Conservation (phyloP, 1,284 basidiomycete species). For the Ustilago bromivora region DNA sequence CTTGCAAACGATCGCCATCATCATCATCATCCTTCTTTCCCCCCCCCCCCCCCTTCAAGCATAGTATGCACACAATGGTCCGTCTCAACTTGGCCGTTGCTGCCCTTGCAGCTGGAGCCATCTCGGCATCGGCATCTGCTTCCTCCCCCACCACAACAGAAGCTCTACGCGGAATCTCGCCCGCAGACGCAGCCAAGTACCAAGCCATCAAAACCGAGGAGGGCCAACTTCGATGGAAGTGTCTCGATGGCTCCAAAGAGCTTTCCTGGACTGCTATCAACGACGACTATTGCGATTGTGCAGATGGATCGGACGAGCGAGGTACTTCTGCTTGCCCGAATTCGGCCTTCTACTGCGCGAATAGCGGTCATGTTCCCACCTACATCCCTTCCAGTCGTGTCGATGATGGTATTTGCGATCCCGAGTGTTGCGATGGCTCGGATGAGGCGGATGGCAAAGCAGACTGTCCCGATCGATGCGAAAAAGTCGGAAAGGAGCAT, state of each 20-base stretch:
- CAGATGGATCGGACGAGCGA: slow-evolving; percentile 92
- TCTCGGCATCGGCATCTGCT: slow-evolving; percentile 29
- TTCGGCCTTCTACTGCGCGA: slow-evolving; percentile 83
- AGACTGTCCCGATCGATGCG: slow-evolving; percentile 83
- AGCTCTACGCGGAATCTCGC: slow-evolving; percentile 30
- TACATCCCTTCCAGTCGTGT: slow-evolving; percentile 84
- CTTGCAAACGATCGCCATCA: slow-evolving; percentile 1
- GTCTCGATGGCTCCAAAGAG: slow-evolving; percentile 53
- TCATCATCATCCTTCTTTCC: not conserved
- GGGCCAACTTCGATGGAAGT: slow-evolving; percentile 50
- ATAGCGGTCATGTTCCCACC: slow-evolving; percentile 86
- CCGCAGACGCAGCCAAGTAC: slow-evolving; percentile 31
- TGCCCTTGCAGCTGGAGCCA: slow-evolving; percentile 27
- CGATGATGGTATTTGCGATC: slow-evolving; percentile 96
- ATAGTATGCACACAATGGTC: slow-evolving; percentile 20
- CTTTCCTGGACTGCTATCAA: slow-evolving; percentile 82
- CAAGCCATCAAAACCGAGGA: slow-evolving; percentile 18
- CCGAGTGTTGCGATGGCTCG: slow-evolving; percentile 96
- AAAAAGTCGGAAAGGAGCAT: slow-evolving; percentile 80
- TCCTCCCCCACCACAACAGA: not conserved
- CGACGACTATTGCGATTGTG: slow-evolving; percentile 94
- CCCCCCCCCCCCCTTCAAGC: too few species aligned
- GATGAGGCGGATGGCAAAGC: slow-evolving; percentile 77
- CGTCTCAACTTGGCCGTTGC: slow-evolving; percentile 37
- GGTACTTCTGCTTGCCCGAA: slow-evolving; percentile 88